Evolutionary conservation across 768 basidiomycete genomes (phyloP), one percentile per base, ranked within the genome.

Genomic region (Rhodotorula babjevae): DNA sequence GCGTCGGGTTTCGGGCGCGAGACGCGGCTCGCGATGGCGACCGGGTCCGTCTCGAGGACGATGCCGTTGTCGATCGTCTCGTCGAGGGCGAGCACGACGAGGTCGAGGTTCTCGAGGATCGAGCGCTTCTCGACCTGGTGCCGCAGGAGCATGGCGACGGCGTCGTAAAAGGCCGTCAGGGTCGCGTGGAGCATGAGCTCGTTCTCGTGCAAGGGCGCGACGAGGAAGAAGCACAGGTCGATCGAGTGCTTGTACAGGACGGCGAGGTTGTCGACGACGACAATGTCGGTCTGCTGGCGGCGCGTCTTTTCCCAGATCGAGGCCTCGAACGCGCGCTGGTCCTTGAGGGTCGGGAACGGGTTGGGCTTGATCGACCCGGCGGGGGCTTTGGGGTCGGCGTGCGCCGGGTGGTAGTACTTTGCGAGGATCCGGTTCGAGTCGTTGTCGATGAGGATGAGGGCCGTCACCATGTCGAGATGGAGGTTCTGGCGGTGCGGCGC

Each of bases 1-100:
- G 77, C 76, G 81, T 98, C 96, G 25, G 95, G 89, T 74, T 88
- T 89, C 56, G 96, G 92, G 74, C 93, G 84, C 78, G 91, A 94
- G 64, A 98, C 96, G 65, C 96, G 84, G 46, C 93, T 92, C 0
- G 93, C 93, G 79, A 98, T 96, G n/a, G 94, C 90, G 1, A 92
- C 87, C 6, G 94, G 85, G 80, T 99, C 96, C 0, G 95, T 98
- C 82, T 98, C 95, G 29, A 98, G 88, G 75, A 98, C 94, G 79
- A 98, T 91, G 27, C 95, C 96, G 79, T 99, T 93, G 81, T 99
- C 96, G 69, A 98, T 88, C 6, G 93, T 95, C 84, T 99, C 96
- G 82, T 98, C 96, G 63, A 97, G 83, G 78, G 93, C 94, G 33
- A 99, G 83, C 63, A 98, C 81, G 18, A 96, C 91, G 66, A 98